These are phyloP conservation scores for Zea mays DNA, from an alignment of 176 grass and related monocot species.

Conservation along the genomic window Zm-B73-REFERENCE-NAM-5.0 NC_050098.1:223422501-223423000, in stretches of 20 bases:
- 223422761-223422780: slow-evolving; percentile 38
- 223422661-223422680: too few species aligned
- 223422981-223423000: slow-evolving; percentile 48
- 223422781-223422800: slow-evolving; percentile 38
- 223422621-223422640: not conserved
- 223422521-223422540: not conserved
- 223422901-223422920: slow-evolving; percentile 34
- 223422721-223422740: slow-evolving; percentile 36
- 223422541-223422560: not conserved
- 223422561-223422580: not conserved
- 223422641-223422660: not conserved
- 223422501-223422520: not conserved
- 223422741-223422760: slow-evolving; percentile 31
- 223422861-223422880: slow-evolving; percentile 8
- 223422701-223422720: slow-evolving; percentile 20
- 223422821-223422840: not conserved
- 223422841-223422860: not conserved
- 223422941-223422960: not conserved
- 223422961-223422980: slow-evolving; percentile 49
- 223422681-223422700: slow-evolving; percentile 42
- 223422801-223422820: not conserved
- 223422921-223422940: slow-evolving; percentile 9
- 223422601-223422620: not conserved
- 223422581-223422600: not conserved
- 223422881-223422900: slow-evolving; percentile 47